These are phyloP conservation scores for Penicillium roqueforti DNA, from an alignment of 495 filamentous ascomycete species.

Conservation along the genomic window DNA sequence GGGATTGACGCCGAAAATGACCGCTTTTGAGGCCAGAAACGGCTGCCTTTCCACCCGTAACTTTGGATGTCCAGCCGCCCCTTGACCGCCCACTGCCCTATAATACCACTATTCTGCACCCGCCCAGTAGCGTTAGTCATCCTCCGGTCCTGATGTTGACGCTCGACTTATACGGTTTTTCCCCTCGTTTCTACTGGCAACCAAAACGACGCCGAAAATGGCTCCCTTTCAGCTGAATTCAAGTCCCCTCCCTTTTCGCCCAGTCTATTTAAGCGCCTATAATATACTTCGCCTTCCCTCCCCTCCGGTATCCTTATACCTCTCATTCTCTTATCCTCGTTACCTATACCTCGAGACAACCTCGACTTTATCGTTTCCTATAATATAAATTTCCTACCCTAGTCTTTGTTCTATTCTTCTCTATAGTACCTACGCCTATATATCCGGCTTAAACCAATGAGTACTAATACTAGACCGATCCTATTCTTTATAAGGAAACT, in stretches of 20 bases:
- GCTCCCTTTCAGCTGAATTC: slow-evolving; percentile 8
- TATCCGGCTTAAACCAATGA: slow-evolving; percentile 20
- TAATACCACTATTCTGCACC: slow-evolving; percentile 13
- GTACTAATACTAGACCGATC: slow-evolving; percentile 30
- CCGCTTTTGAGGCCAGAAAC: slow-evolving; percentile 18
- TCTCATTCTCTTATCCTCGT: slow-evolving; percentile 4
- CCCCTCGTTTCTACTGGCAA: slow-evolving; percentile 8
- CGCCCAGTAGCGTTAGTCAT: background rate
- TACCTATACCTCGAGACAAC: background rate
- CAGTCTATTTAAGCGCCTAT: slow-evolving; percentile 13
- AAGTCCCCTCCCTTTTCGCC: slow-evolving; percentile 3
- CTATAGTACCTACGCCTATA: slow-evolving; percentile 14
- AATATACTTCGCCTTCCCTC: slow-evolving; percentile 18
- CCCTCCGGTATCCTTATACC: slow-evolving; percentile 6
- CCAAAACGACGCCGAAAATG: slow-evolving; percentile 15
- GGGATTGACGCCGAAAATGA: slow-evolving; percentile 24
- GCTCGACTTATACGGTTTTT: slow-evolving; percentile 10
- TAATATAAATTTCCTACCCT: background rate
- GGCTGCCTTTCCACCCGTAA: slow-evolving; percentile 13
- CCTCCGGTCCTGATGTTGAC: slow-evolving; percentile 10
- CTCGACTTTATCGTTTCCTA: slow-evolving; percentile 1
- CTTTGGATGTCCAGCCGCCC: slow-evolving; percentile 8
- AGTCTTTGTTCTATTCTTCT: background rate
- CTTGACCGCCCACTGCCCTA: slow-evolving; percentile 8
- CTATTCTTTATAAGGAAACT: slow-evolving; percentile 32